Evolutionary conservation across 306 rosid species (phyloP).

Genomic region (Psophocarpus tetragonolobus): DNA sequence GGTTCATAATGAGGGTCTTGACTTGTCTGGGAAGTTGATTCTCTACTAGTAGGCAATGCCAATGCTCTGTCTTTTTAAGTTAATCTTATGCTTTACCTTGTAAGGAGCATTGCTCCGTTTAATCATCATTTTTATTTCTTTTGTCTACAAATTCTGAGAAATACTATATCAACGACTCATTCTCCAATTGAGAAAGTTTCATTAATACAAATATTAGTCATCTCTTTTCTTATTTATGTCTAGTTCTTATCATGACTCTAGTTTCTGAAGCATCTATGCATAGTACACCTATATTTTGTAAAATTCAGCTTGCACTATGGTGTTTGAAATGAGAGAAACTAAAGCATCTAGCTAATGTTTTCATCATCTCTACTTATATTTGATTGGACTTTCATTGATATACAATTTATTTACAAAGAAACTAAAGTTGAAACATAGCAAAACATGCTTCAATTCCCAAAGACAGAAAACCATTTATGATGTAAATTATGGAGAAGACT

Average conservation of each 20-base stretch:
- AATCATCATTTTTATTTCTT: no score
- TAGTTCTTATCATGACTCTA: neutral
- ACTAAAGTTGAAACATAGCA: neutral
- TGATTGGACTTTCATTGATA: neutral
- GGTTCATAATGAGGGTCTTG: no score
- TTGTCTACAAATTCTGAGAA: no score
- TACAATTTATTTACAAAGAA: neutral
- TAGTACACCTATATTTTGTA: neutral
- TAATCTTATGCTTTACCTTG: no score
- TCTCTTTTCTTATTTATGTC: no score
- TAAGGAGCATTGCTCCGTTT: no score
- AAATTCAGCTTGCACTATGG: neutral
- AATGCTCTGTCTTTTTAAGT: no score
- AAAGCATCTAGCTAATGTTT: constrained; percentile 19
- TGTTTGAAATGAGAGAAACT: constrained; percentile 18
- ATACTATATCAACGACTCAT: no score
- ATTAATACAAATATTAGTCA: no score
- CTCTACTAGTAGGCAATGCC: no score
- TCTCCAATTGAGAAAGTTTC: no score
- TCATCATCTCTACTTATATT: neutral
- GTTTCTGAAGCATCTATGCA: neutral
- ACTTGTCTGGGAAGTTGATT: no score
- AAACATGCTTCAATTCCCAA: neutral
- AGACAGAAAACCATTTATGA: constrained; percentile 13
- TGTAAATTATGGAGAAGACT: neutral